Evolutionary conservation across 139 green algal species (phyloP).

Genomic region (Nannochloris sp.): DNA sequence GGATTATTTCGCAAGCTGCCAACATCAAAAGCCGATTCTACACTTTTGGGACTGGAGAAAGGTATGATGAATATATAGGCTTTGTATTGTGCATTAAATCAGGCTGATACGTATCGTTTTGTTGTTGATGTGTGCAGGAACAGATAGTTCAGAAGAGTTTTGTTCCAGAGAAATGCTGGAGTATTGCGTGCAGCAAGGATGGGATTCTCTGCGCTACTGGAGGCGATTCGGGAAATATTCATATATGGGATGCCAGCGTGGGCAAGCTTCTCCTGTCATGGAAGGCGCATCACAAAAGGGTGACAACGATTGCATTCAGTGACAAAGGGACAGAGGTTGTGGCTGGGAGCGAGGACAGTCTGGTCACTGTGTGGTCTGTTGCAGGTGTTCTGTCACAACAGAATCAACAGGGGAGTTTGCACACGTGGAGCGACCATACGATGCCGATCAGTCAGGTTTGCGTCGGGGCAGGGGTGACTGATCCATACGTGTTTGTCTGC

Average conservation of each 20-base stretch:
- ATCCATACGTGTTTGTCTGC: slow-evolving; percentile 44
- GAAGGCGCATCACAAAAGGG: slow-evolving; percentile 81
- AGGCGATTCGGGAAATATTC: slow-evolving; percentile 51
- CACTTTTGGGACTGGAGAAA: slow-evolving; percentile 77
- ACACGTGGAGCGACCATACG: slow-evolving; percentile 78
- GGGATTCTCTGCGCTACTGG: slow-evolving; percentile 51
- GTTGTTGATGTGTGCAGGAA: slow-evolving; percentile 38
- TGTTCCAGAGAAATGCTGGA: slow-evolving; percentile 40
- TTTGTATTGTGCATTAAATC: neutral
- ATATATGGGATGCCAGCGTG: slow-evolving; percentile 65
- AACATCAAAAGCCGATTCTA: slow-evolving; percentile 47
- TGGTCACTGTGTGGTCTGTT: slow-evolving; percentile 69
- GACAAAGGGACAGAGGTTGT: slow-evolving; percentile 59
- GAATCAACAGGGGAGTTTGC: slow-evolving; percentile 34
- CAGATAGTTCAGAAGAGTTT: slow-evolving; percentile 62
- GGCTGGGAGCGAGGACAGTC: slow-evolving; percentile 66
- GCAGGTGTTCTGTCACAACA: slow-evolving; percentile 39
- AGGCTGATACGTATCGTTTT: neutral
- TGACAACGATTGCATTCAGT: slow-evolving; percentile 57
- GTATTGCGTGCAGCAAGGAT: slow-evolving; percentile 40
- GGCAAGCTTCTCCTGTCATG: slow-evolving; percentile 71
- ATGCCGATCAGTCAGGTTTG: slow-evolving; percentile 63
- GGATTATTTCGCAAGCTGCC: slow-evolving; percentile 60
- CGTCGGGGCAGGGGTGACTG: slow-evolving; percentile 37
- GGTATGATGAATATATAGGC: slow-evolving; percentile 23